phyloP scores from a whole-genome alignment of 164 flowering plant genomes.

The Cinnamomum micranthum region DNA sequence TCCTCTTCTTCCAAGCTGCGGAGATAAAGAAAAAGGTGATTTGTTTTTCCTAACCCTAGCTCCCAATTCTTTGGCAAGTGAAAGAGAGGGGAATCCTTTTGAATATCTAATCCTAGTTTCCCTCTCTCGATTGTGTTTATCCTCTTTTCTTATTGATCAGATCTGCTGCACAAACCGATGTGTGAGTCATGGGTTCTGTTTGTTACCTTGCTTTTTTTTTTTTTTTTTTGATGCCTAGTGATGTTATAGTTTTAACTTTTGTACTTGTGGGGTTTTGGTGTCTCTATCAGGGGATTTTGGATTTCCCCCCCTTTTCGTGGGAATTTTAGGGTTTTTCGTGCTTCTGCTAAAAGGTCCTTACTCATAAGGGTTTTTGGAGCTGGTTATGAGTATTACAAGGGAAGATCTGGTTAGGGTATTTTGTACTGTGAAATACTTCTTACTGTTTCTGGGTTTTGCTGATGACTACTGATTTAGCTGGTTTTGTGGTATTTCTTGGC shows the following conservation, averaged over 20 bases:
- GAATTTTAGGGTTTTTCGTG: background rate
- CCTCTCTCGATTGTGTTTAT: background rate
- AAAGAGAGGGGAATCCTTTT: background rate
- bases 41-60: background rate
- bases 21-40: conserved; percentile 1
- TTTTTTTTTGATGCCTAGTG: background rate
- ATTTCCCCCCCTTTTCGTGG: background rate
- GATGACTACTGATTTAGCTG: background rate
- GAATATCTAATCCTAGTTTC: background rate
- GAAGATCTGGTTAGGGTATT: conserved; percentile 5
- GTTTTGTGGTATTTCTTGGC: background rate
- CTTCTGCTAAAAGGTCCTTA: background rate
- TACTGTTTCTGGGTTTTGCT: background rate
- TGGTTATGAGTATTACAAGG: background rate
- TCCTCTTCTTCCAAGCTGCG: background rate
- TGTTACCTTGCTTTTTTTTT: background rate
- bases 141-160: background rate
- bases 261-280: background rate
- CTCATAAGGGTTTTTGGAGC: background rate
- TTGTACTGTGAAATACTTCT: background rate
- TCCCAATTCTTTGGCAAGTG: background rate
- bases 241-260: too few species aligned
- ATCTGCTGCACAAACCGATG: conserved; percentile 3
- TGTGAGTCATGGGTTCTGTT: background rate
- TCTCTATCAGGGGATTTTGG: background rate